A percentile compares a stretch with the other conserved stretches of the same genome.
phyloP scores from a whole-genome alignment of 192 early-diverging fungal species.

The Helicostylum pulchrum region DNA sequence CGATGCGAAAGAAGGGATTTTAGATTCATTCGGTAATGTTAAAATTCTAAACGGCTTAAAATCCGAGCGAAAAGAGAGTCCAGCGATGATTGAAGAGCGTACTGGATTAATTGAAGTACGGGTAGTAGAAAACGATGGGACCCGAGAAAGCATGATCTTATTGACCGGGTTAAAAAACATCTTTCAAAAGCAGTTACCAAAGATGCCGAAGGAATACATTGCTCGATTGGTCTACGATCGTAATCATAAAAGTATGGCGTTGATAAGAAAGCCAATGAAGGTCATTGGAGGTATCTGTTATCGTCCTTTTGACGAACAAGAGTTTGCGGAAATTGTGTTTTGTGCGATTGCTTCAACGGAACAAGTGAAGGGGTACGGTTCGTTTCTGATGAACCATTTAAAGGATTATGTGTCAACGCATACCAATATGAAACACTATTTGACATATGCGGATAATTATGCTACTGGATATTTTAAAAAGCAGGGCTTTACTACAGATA shows the following conservation, averaged over 20 bases:
- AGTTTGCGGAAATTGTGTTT: slow-evolving; percentile 99
- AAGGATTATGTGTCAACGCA: slow-evolving; percentile 87
- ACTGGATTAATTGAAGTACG: slow-evolving; percentile 65
- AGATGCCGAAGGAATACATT: slow-evolving; percentile 99
- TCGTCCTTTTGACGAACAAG: slow-evolving; percentile 80
- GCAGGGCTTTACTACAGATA: slow-evolving; percentile 95
- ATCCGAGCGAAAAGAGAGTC: slow-evolving; percentile 48
- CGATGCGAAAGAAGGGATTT: background rate
- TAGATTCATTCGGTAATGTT: background rate
- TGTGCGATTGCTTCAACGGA: slow-evolving; percentile 88
- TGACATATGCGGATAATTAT: slow-evolving; percentile 99
- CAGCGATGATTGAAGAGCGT: slow-evolving; percentile 62
- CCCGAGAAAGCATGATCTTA: slow-evolving; percentile 78
- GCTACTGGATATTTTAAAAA: slow-evolving; percentile 99
- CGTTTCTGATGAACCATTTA: slow-evolving; percentile 90
- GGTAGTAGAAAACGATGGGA: slow-evolving; percentile 81
- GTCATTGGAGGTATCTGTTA: slow-evolving; percentile 96
- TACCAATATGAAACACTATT: slow-evolving; percentile 77
- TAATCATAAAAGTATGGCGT: slow-evolving; percentile 83
- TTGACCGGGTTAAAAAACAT: slow-evolving; percentile 94
- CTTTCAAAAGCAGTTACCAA: slow-evolving; percentile 95
- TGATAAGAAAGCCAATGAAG: slow-evolving; percentile 61
- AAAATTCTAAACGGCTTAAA: slow-evolving; percentile 10
- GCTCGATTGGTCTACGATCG: slow-evolving; percentile 91
- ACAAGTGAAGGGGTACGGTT: slow-evolving; percentile 98